Evolutionary conservation across 768 basidiomycete species (phyloP), one percentile per base, ranked within the genome.

Genomic region (Hydnomerulius pinastri): DNA sequence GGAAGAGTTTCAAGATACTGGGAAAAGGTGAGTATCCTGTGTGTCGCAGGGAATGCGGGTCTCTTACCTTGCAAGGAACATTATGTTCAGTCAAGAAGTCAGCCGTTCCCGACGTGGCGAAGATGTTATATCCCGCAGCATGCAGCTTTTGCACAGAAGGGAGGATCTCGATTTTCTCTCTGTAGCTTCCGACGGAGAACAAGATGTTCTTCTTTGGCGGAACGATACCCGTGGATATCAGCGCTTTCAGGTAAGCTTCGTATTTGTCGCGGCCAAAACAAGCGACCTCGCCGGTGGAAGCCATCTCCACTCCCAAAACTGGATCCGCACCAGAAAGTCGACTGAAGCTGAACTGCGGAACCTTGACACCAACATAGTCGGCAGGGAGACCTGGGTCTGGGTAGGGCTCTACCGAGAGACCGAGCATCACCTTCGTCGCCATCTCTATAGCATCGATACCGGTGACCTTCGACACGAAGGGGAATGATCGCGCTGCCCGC

Each of bases 321-420:
- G 97, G 97, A 67, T 99, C 97, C 17, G 97, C 97, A 21, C 97
- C 97, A 17, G 92, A 95, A 29, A 99, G 74, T 36, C 97, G 86
- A 61, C 90, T 93, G 74, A 98, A 99, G 61, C 91, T 94, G 83
- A 98, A 99, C 69, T 99, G 97, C n/a, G 97, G 94, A 3, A 97
- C 96, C 76, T 99, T 99, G 72, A 99, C 88, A 48, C 96, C 97
- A 52, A 99, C 97, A 66, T 98, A 99, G 66, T 98, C 92, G 30
- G 81, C 64, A 4, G 97, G 93, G 56, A 98, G 78, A 46, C 87
- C 88, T 51, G 84, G 68, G 43, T 93, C 91, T 15, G 96, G 97
- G 69, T 98, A 98, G 6, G 94, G 73, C 53, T 90, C 90, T 29
- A 96, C 86, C 5, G 91, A 89, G 44, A 96, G 68, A 50, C 83